Percentiles rank a stretch among this genome's conserved stretches.
phyloP scores from a whole-genome alignment of 1,284 basidiomycete species.

The Cutaneotrichosporon cavernicola region DNA sequence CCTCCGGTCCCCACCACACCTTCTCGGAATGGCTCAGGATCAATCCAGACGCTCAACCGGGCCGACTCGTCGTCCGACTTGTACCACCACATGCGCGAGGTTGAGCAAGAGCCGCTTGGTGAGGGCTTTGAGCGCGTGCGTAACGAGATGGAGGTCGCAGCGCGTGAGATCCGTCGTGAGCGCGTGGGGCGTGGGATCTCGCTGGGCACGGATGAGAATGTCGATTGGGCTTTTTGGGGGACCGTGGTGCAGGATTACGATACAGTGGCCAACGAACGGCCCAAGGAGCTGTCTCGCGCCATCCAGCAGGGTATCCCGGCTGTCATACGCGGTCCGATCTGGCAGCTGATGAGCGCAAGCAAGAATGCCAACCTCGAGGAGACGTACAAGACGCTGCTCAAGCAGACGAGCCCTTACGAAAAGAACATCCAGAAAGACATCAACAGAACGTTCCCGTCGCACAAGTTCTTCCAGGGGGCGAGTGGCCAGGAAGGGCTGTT shows the following conservation, averaged over 20 bases:
- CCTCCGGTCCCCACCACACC: slow-evolving; percentile 17
- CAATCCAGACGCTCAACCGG: slow-evolving; percentile 31
- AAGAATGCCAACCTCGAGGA: slow-evolving; percentile 86
- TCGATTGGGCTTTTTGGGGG: slow-evolving; percentile 87
- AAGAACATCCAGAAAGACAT: slow-evolving; percentile 91
- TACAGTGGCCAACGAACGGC: slow-evolving; percentile 69
- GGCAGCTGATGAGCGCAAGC: slow-evolving; percentile 96
- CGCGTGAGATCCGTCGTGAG: slow-evolving; percentile 55
- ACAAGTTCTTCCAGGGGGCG: slow-evolving; percentile 84
- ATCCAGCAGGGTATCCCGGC: slow-evolving; percentile 91
- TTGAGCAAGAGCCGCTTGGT: slow-evolving; percentile 27
- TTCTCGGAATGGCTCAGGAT: slow-evolving; percentile 18
- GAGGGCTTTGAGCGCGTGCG: slow-evolving; percentile 51
- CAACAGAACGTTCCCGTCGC: slow-evolving; percentile 94
- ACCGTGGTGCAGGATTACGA: slow-evolving; percentile 90
- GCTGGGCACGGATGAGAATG: slow-evolving; percentile 11
- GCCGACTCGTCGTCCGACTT: slow-evolving; percentile 36
- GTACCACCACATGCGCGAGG: slow-evolving; percentile 1
- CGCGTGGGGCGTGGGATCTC: slow-evolving; percentile 50
- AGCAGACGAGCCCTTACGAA: slow-evolving; percentile 81
- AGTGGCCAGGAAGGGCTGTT: slow-evolving; percentile 96
- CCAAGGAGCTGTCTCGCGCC: slow-evolving; percentile 78
- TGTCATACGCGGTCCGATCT: slow-evolving; percentile 79
- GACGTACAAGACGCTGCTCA: slow-evolving; percentile 78
- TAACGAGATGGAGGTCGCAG: slow-evolving; percentile 49